A percentile compares a stretch with the other conserved stretches of the same genome.
These are phyloP conservation scores for Cymbopogon citratus DNA, from an alignment of 176 grass and related monocot genomes.

Conservation along the genomic window DNA sequence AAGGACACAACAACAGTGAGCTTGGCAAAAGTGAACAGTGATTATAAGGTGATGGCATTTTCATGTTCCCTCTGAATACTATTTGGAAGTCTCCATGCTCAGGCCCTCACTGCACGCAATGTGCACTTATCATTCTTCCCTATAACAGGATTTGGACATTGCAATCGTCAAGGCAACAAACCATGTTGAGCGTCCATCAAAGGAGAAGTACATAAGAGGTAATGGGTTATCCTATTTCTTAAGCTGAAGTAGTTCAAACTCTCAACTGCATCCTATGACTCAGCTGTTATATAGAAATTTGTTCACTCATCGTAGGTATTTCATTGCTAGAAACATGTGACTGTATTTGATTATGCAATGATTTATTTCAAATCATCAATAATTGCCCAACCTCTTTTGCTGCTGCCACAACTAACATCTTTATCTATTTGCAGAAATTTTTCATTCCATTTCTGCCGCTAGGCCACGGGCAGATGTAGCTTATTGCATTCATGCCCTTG, in stretches of 20 bases:
- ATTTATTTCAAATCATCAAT: neutral
- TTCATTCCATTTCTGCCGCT: constrained; percentile 91
- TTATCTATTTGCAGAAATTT: constrained; percentile 76
- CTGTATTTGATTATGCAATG: neutral
- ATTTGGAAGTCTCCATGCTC: neutral
- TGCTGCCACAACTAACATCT: neutral
- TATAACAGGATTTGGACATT: constrained; percentile 77
- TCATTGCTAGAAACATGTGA: neutral
- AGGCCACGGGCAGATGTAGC: constrained; percentile 96
- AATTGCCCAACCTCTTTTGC: neutral
- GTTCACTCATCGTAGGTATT: neutral
- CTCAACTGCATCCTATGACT: neutral
- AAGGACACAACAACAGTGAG: constrained; percentile 95
- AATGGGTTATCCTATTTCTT: too few relatives aligned
- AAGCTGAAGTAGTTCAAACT: neutral
- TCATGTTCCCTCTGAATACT: neutral
- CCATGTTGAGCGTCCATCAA: constrained; percentile 72
- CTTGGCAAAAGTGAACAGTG: constrained; percentile 97
- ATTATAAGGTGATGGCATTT: constrained; percentile 72
- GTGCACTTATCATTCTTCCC: neutral
- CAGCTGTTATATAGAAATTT: neutral
- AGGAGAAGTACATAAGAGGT: too few relatives aligned
- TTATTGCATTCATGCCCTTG: constrained; percentile 99
- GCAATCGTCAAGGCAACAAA: constrained; percentile 96
- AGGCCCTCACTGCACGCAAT: neutral